phyloP scores from a whole-genome alignment of 2,329 filamentous ascomycete genomes.

The Chaetomiaceae sp. region DNA sequence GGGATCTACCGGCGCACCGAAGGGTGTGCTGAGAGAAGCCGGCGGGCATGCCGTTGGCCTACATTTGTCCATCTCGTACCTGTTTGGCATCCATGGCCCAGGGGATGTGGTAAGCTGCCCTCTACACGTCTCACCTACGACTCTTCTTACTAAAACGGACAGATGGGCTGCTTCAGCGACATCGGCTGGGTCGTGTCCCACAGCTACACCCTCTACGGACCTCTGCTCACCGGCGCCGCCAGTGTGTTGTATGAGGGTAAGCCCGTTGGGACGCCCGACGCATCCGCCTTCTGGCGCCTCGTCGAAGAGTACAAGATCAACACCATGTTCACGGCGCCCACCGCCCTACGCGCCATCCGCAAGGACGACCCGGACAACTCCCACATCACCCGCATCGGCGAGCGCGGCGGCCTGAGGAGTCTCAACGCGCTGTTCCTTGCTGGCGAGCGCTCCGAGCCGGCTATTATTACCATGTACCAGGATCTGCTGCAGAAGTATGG shows the following conservation, averaged over 20 bases:
- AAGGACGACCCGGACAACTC: conserved; percentile 76
- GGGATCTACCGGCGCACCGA: conserved; percentile 78
- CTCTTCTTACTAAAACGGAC: background rate
- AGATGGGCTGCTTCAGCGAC: conserved; percentile 50
- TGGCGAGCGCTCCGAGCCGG: conserved; percentile 84
- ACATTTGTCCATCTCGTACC: conserved; percentile 73
- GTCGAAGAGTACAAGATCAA: conserved; percentile 82
- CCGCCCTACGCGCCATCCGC: conserved; percentile 78
- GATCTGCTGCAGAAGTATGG: conserved; percentile 63
- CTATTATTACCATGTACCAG: conserved; percentile 78
- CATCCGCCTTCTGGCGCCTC: conserved; percentile 83
- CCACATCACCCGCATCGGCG: conserved; percentile 58
- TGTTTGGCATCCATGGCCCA: conserved; percentile 78
- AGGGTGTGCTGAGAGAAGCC: conserved; percentile 77
- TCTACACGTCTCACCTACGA: no score
- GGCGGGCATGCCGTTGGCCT: conserved; percentile 85
- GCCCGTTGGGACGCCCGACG: conserved; percentile 81
- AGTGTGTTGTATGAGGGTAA: conserved; percentile 94
- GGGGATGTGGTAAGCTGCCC: conserved; percentile 60
- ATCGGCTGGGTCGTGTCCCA: conserved; percentile 86
- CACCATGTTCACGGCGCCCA: conserved; percentile 80
- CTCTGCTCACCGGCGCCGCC: conserved; percentile 77
- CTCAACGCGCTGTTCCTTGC: conserved; percentile 78
- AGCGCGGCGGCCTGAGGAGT: conserved; percentile 64
- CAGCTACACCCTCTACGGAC: conserved; percentile 82